Conservation (phyloP, 306 rosid species). For the Prinsepia uniflora region DNA sequence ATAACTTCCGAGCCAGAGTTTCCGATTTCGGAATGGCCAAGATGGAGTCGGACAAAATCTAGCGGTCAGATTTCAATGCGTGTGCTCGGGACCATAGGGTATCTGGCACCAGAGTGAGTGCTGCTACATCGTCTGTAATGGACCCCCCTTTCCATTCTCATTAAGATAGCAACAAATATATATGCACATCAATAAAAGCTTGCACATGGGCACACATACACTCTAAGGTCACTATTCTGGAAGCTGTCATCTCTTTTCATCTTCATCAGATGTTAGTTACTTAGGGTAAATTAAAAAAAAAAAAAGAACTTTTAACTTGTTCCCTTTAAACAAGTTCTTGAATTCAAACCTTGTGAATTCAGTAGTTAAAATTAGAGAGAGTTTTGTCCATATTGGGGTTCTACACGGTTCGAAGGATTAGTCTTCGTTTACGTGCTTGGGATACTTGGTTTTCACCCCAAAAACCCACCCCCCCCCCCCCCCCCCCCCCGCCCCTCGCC, state of each 20-base stretch:
- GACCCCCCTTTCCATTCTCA: conserved; percentile 27
- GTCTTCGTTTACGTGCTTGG: too few species aligned
- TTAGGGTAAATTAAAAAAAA: conserved; percentile 1
- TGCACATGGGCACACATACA: conserved; percentile 39
- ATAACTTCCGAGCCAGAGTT: conserved; percentile 87
- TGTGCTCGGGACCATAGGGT: conserved; percentile 92
- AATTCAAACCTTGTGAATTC: too few species aligned
- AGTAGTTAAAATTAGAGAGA: too few species aligned
- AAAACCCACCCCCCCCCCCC: too few species aligned
- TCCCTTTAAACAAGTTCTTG: too few species aligned
- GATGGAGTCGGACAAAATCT: conserved; percentile 77
- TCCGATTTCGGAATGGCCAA: conserved; percentile 83
- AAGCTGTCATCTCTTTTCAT: conserved; percentile 36
- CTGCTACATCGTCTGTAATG: conserved; percentile 27
- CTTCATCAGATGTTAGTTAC: not conserved
- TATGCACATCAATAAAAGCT: conserved; percentile 29
- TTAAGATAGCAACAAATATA: conserved; percentile 17
- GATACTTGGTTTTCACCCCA: too few species aligned
- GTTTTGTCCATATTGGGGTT: too few species aligned
- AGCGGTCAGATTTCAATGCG: conserved; percentile 82
- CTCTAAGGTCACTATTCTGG: conserved; percentile 36
- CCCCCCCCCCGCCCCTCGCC: too few species aligned
- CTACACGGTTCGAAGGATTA: too few species aligned
- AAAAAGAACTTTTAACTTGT: too few species aligned
- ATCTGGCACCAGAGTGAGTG: conserved; percentile 98